phyloP scores from a whole-genome alignment of 2,329 filamentous ascomycete species.

The Talaromyces sp. region DNA sequence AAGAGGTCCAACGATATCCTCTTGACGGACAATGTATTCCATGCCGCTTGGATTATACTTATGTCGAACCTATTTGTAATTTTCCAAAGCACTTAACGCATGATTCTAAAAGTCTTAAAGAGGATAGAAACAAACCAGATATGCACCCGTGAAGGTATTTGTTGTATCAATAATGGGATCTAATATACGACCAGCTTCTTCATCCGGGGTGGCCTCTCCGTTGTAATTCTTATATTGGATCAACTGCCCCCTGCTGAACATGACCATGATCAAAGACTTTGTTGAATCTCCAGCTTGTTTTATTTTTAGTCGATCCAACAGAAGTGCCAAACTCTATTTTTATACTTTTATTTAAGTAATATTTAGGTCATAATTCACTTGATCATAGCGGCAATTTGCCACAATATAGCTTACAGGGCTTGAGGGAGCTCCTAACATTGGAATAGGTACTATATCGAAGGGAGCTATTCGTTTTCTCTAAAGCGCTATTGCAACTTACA shows the following conservation, averaged over 20 bases:
- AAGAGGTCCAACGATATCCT: slow-evolving; percentile 7
- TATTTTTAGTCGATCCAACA: not conserved
- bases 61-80: slow-evolving; percentile 3
- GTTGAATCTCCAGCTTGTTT: not conserved
- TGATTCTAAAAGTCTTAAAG: not conserved
- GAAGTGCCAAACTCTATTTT: not conserved
- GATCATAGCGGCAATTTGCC: not conserved
- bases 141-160: slow-evolving; percentile 9
- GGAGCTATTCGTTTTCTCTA: too few relatives aligned
- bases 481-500: too few relatives aligned
- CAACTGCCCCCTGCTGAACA: slow-evolving; percentile 7
- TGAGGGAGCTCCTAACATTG: too few relatives aligned
- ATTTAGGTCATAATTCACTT: not conserved
- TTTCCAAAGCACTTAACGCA: not conserved
- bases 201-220: not conserved
- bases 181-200: slow-evolving; percentile 5
- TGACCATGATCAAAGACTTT: slow-evolving; percentile 1
- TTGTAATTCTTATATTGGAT: slow-evolving; percentile 5
- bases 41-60: not conserved
- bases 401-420: not conserved
- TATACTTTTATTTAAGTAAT: not conserved
- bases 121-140: slow-evolving; percentile 2
- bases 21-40: slow-evolving; percentile 8
- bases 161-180: slow-evolving; percentile 9
- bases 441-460: too few relatives aligned